Evolutionary conservation across 257 asterid genomes (phyloP), one percentile per base, ranked within the genome.

Genomic region (Paulownia fortunei): DNA sequence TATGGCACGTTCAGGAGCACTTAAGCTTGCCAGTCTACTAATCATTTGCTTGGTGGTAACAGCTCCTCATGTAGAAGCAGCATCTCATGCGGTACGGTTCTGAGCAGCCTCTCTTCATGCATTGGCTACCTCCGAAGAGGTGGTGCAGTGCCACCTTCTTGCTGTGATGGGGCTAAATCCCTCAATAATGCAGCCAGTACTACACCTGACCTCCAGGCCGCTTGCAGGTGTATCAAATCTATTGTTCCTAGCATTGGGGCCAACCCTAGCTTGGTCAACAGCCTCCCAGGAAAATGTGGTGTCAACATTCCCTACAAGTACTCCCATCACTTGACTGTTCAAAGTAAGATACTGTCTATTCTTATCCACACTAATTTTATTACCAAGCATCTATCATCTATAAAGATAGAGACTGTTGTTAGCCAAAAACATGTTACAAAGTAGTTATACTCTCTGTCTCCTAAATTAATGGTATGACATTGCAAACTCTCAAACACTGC

Each of bases 241-340:
- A 27, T 77, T 0, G 82, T 74, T 16, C 21, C 79, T 0, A 3
- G 54, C n/a, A 5, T 1, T 0, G 73, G 81, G 8, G 66, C 78
- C 37, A 73, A 80, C 27, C 24, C 83, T 0, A 65, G 9, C 6
- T 23, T 13, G n/a, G 78, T 80, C 4, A 76, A 81, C 39, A 47
- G 76, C 69, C 78, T 88, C 59, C 78, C 85, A 4, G 47, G 55
- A 3, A 81, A 79, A 59, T 88, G 93, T 12, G 78, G 81, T 36
- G 81, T 88, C 85, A 36, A 60, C 52, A 30, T 86, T 64, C 88
- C 90, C 13, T 88, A 86, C 84, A 63, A 70, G 54, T 84, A 84
- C 75, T 69, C 80, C 81, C 89, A 6, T 58, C 86, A 4, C 54
- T 80, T 9, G 89, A 88, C 70, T 88, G 90, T 72, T 69, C 89